These are phyloP conservation scores for Thielaviopsis musarum DNA, from an alignment of 2,329 filamentous ascomycete genomes.

Conservation along the genomic window DNA sequence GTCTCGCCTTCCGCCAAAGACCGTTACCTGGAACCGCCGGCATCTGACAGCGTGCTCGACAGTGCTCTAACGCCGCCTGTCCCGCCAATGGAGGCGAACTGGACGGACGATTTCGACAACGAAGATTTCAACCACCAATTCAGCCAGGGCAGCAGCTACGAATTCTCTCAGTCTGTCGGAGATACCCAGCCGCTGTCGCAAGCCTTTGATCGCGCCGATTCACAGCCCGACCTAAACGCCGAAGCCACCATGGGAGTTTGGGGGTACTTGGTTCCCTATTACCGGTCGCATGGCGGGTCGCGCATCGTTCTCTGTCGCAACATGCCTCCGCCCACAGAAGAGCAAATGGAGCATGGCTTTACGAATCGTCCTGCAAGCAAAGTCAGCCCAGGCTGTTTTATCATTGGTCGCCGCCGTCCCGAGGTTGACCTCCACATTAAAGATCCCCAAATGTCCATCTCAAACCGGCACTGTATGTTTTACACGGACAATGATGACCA, in stretches of 20 bases:
- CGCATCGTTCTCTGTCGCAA: constrained; percentile 54
- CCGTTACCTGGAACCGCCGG: background rate
- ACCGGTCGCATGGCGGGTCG: constrained; percentile 47
- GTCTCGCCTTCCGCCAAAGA: background rate
- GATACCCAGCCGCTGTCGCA: constrained; percentile 11
- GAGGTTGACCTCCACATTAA: constrained; percentile 49
- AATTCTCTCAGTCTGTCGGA: background rate
- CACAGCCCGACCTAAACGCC: constrained; percentile 51
- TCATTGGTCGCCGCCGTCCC: constrained; percentile 6
- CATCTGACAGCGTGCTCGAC: background rate
- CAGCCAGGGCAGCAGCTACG: background rate
- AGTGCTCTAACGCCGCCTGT: background rate
- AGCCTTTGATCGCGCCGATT: constrained; percentile 23
- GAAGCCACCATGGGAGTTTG: constrained; percentile 76
- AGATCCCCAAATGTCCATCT: constrained; percentile 50
- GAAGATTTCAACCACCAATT: constrained; percentile 2
- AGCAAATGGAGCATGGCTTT: constrained; percentile 21
- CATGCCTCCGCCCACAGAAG: constrained; percentile 43
- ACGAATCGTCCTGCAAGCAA: constrained; percentile 25
- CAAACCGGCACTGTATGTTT: constrained; percentile 65
- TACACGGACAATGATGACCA: constrained; percentile 44
- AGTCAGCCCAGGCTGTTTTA: constrained; percentile 4
- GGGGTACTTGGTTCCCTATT: constrained; percentile 82
- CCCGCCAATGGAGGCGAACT: background rate
- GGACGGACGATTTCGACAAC: constrained; percentile 1